Conservation (phyloP, 495 filamentous ascomycete genomes). For the Achaetomiella virescens region DNA sequence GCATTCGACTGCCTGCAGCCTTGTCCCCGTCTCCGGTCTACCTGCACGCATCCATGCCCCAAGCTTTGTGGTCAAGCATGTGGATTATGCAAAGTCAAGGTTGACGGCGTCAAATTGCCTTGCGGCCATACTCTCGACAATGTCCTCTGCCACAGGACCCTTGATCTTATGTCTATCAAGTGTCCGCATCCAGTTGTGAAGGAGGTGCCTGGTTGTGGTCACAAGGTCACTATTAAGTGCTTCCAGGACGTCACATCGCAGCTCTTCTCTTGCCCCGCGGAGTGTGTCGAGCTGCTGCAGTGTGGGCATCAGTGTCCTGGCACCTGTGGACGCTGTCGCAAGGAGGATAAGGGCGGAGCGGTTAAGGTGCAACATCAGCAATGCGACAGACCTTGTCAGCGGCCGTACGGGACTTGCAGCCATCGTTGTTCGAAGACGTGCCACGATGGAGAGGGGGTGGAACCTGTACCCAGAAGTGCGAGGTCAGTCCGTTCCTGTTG, state of each 20-base stretch:
- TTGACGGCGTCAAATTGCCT: constrained; percentile 35
- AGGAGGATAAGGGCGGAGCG: constrained; percentile 17
- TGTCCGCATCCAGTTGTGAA: constrained; percentile 38
- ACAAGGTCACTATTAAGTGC: constrained; percentile 49
- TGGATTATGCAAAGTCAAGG: constrained; percentile 6
- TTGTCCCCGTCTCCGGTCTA: constrained; percentile 49
- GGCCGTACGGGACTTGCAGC: constrained; percentile 49
- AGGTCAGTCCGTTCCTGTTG: constrained; percentile 32
- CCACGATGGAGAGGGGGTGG: constrained; percentile 33
- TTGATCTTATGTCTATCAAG: constrained; percentile 11
- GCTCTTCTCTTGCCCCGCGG: constrained; percentile 39
- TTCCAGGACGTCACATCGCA: constrained; percentile 31
- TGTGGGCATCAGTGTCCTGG: constrained; percentile 60
- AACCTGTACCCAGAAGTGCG: constrained; percentile 51
- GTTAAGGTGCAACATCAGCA: constrained; percentile 36
- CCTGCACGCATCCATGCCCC: constrained; percentile 59
- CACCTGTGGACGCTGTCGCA: constrained; percentile 46
- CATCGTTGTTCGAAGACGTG: constrained; percentile 40
- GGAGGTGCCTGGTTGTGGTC: constrained; percentile 47
- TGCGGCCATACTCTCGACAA: constrained; percentile 53
- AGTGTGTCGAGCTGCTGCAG: constrained; percentile 40
- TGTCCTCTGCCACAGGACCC: constrained; percentile 46
- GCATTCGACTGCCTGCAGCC: constrained; percentile 55
- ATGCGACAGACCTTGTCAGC: constrained; percentile 50
- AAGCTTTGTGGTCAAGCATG: constrained; percentile 52